Base-by-base conservation (phyloP, 192 early-diverging fungal species). In the Backusella tarrabulga region DNA sequence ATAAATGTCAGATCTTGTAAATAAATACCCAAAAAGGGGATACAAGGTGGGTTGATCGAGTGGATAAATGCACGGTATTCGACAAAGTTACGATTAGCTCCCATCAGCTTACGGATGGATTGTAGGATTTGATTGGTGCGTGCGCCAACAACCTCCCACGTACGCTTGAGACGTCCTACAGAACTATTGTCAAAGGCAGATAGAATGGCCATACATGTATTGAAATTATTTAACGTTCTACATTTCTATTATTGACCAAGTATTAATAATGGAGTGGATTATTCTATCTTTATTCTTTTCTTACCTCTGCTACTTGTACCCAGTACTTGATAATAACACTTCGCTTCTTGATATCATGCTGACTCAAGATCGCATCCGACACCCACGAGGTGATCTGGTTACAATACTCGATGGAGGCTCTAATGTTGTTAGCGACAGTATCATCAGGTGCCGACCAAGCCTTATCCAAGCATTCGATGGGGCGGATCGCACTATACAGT, bases 1-100 rank as follows among this genome's bases (percentile, higher is more conserved):
- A 97, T 93, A 83, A 97, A 96, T 41, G 93, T 95, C 81, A 98
- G 82, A 79, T 98, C 96, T 74, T 93, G 93, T 73, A 96, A 81
- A 75, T 95, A 95, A 66, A 92, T 89, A 34, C 94, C 95, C 26
- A 96, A 84, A 80, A 97, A 97, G 1, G 96, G 93, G 12, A 94
- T 91, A 78, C 89, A 91, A 0, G 92, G 93, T 66, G 92, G 93
- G 67, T 95, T 95, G 84, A 88, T 89, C 3, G 88, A 91, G 76
- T 95, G 92, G 40, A 98, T 86, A 34, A 92, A 87, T 29, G 91
- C 92, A 76, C 96, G 91, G 77, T 98, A 98, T 68, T 85, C 87
- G 60, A 85, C 83, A 83, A 93, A 97, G 85, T 98, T 97, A 77
- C 90, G 91, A 77, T 87, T 88, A 36, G 92, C 88, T 42, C 87